Base-by-base conservation (phyloP, 2,329 filamentous ascomycete species). In the Fusarium ramigenum region DNA sequence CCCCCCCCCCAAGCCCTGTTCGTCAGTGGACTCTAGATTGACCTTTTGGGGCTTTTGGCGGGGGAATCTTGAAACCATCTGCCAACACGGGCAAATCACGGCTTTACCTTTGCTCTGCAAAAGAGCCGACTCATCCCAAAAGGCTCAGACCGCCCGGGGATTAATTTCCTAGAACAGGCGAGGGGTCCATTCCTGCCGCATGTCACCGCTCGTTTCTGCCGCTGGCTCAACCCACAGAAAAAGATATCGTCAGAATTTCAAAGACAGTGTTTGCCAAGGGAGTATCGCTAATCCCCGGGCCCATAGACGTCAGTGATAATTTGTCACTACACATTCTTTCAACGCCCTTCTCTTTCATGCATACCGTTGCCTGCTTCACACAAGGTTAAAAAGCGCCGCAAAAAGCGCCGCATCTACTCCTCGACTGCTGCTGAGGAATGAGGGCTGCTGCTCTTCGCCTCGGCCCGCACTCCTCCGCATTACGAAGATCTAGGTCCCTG, bases 151-250 rank as follows among this genome's bases (percentile, higher is more conserved):
- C 70, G 70, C 70, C 61, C 40, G 25, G 50, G 25, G 23, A 30
- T 56, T n/a, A 47, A 57, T 67, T 73, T 15, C 70, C 60, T 9
- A 66, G 43, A 60, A n/a, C 23, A 52, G 46, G 50, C 47, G 47
- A 67, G 61, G 60, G 53, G 59, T 43, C 60, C 59, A 11, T 70
- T 80, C 77, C 72, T 81, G 80, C 80, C 80, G 12, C 2, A 5
- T 4, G 25, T 53, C 66, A 80, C 79, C 80, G 79, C 79, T 69
- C 53, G 71, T 73, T 78, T 79, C 73, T 64, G 64, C 73, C 74
- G 37, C 39, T 62, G 34, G 64, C 65, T 61, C 60, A 63, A 65
- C 69, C 73, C 70, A 74, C 74, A 76, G 66, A 74, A 76, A 73
- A 42, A 28, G 58, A 67, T 73, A 61, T 71, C 70, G 52, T 43